phyloP scores from a whole-genome alignment of 805 yeast genomes.

The Metschnikowia santaceciliae region DNA sequence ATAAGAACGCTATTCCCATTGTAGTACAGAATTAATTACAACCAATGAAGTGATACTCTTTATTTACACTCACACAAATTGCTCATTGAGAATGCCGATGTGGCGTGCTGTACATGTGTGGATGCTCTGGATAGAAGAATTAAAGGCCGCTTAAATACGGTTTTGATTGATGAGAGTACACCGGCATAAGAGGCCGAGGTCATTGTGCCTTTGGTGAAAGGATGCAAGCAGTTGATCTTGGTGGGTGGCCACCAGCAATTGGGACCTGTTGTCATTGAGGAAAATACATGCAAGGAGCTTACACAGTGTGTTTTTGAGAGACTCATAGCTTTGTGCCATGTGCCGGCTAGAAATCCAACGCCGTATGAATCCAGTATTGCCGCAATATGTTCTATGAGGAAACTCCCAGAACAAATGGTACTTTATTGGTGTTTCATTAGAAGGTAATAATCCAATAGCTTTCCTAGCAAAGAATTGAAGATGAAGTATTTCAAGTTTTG shows the following conservation, averaged over 20 bases:
- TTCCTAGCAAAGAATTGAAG: too few species aligned
- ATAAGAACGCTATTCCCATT: too few species aligned
- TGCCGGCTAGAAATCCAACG: slow-evolving; percentile 92
- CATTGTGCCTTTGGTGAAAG: slow-evolving; percentile 81
- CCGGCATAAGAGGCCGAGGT: slow-evolving; percentile 93
- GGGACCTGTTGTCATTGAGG: slow-evolving; percentile 84
- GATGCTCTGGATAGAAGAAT: slow-evolving; percentile 83
- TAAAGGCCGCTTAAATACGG: slow-evolving; percentile 61
- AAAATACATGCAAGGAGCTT: slow-evolving; percentile 76
- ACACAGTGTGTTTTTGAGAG: slow-evolving; percentile 86
- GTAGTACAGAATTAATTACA: too few species aligned
- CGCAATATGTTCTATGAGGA: slow-evolving; percentile 93
- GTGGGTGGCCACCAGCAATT: slow-evolving; percentile 96
- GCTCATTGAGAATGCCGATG: slow-evolving; percentile 58
- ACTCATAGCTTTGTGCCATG: slow-evolving; percentile 73
- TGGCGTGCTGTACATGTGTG: slow-evolving; percentile 86
- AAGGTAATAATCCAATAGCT: too few species aligned
- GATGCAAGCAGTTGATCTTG: slow-evolving; percentile 82
- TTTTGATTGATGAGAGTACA: slow-evolving; percentile 86
- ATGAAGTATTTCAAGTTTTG: too few species aligned
- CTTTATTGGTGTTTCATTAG: too few species aligned
- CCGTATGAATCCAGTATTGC: slow-evolving; percentile 84
- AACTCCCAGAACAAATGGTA: too few species aligned
- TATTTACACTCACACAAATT: slow-evolving; percentile 11
- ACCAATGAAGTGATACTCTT: too few species aligned